These are phyloP conservation scores for Butyriboletus loyo DNA, from an alignment of 768 basidiomycete species.

Conservation along the genomic window DNA sequence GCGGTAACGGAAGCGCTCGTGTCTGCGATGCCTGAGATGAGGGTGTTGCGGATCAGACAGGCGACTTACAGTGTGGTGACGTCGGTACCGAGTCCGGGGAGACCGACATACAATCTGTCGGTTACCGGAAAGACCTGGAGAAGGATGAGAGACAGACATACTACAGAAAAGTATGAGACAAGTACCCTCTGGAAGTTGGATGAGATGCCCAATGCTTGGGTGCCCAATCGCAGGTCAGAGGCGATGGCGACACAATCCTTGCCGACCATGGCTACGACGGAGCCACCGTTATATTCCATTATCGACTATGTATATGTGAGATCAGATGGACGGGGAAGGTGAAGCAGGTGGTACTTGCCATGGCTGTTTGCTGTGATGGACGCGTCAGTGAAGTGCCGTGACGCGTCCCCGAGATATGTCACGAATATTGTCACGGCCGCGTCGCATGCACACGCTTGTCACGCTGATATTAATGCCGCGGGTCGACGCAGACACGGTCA, in stretches of 20 bases:
- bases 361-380: constrained; percentile 14
- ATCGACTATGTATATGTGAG: constrained; percentile 56
- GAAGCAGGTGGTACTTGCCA: constrained; percentile 17
- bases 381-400: constrained; percentile 22
- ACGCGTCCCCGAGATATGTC: constrained; percentile 18
- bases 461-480: not conserved
- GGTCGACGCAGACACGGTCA: not conserved
- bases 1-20: constrained; percentile 87
- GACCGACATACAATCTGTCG: constrained; percentile 86
- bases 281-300: constrained; percentile 95
- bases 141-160: not conserved
- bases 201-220: constrained; percentile 80
- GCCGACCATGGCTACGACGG: constrained; percentile 98
- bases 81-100: constrained; percentile 92
- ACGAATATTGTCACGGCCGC: constrained; percentile 7
- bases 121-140: constrained; percentile 88
- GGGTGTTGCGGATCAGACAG: not conserved
- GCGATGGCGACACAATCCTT: constrained; percentile 99
- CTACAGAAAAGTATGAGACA: constrained; percentile 11
- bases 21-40: constrained; percentile 42
- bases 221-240: constrained; percentile 88
- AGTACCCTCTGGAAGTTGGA: constrained; percentile 93
- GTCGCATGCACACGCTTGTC: constrained; percentile 3
- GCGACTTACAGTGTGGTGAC: constrained; percentile 78
- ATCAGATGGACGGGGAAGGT: not conserved